These are phyloP conservation scores for Orbilia oligospora DNA, from an alignment of 2,329 filamentous ascomycete genomes.

Conservation along the genomic window DNA sequence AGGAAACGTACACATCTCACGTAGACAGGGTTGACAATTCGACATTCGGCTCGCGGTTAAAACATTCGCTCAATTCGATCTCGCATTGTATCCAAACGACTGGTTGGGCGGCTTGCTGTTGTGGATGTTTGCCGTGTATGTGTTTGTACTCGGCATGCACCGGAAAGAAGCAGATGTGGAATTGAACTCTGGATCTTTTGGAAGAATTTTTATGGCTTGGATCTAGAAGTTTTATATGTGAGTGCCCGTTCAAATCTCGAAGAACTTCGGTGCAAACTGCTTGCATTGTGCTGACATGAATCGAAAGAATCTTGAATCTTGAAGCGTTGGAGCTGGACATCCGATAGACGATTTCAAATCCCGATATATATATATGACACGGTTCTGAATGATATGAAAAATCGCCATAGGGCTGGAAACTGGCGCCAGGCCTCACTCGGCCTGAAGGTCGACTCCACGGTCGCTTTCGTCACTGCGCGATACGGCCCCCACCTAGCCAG, in stretches of 20 bases:
- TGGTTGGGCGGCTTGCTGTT: slow-evolving; percentile 53
- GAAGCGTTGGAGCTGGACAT: too few species aligned
- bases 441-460: too few species aligned
- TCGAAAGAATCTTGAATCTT: too few species aligned
- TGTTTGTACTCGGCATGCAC: slow-evolving; percentile 52
- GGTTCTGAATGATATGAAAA: neutral
- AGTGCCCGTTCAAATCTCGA: neutral
- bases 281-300: too few species aligned
- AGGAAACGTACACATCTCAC: slow-evolving; percentile 23
- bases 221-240: neutral
- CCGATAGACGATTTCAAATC: too few species aligned
- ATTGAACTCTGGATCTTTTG: neutral
- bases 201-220: neutral
- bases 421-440: too few species aligned
- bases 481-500: neutral
- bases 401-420: too few species aligned
- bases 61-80: slow-evolving; percentile 41
- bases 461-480: neutral
- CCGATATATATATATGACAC: neutral
- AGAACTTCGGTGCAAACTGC: too few species aligned
- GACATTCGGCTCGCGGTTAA: slow-evolving; percentile 30
- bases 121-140: slow-evolving; percentile 53
- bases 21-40: slow-evolving; percentile 26
- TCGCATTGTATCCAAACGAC: slow-evolving; percentile 52
- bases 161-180: slow-evolving; percentile 45